A percentile compares a stretch with the other conserved stretches of the same genome.
These are phyloP conservation scores for Penicillium sp. DNA, from an alignment of 2,329 filamentous ascomycete species.

Conservation along the genomic window DNA sequence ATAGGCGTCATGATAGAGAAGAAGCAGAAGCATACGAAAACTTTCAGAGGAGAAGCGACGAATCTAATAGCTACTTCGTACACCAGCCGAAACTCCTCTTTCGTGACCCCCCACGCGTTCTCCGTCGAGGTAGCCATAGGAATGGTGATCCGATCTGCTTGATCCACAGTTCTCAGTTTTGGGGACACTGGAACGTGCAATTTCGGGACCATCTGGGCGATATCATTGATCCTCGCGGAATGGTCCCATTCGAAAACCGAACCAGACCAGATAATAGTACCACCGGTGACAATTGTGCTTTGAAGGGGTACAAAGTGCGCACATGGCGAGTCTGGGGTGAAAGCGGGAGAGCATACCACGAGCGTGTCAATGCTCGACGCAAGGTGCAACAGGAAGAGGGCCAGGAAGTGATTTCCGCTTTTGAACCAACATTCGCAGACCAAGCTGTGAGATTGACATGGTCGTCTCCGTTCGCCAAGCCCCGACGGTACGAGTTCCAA, in stretches of 20 bases:
- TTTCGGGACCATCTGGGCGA: conserved; percentile 7
- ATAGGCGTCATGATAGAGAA: neutral
- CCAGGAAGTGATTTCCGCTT: neutral
- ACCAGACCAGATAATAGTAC: conserved; percentile 13
- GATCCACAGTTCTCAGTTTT: conserved; percentile 10
- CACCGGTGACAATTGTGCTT: neutral
- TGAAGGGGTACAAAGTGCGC: conserved; percentile 20
- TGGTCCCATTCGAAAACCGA: conserved; percentile 15
- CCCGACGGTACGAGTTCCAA: conserved; percentile 12
- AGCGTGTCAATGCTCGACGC: conserved; percentile 10
- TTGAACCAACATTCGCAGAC: conserved; percentile 2
- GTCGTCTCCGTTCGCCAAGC: conserved; percentile 5
- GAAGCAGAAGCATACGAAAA: conserved; percentile 1
- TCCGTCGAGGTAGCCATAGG: conserved; percentile 9
- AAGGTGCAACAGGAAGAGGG: conserved; percentile 1
- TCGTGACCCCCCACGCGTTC: conserved; percentile 10
- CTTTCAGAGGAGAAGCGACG: neutral
- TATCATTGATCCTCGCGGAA: conserved; percentile 17
- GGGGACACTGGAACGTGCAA: conserved; percentile 18
- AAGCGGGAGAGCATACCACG: conserved; percentile 15
- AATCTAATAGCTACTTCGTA: conserved; percentile 17
- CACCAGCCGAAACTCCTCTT: conserved; percentile 14
- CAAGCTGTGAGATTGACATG: conserved; percentile 8
- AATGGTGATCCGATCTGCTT: conserved; percentile 12
- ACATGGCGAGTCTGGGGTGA: conserved; percentile 21